These are phyloP conservation scores for Kuraishia borneana DNA, from an alignment of 805 yeast species.

Conservation along the genomic window DNA sequence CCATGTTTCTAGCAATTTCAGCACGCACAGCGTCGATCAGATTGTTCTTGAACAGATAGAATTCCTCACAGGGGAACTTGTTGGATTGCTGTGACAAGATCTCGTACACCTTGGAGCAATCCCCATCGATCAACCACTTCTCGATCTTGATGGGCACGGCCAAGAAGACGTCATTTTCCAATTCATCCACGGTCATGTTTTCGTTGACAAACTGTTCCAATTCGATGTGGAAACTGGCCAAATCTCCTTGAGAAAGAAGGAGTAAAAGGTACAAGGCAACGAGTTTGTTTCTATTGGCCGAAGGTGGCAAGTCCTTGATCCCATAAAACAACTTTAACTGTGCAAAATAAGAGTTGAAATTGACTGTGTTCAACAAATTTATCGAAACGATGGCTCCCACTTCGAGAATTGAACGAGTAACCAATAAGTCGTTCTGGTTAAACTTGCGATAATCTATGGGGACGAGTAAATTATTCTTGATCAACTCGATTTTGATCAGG, in stretches of 20 bases:
- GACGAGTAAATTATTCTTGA: constrained; percentile 65
- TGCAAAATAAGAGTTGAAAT: constrained; percentile 62
- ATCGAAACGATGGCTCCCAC: constrained; percentile 79
- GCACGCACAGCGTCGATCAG: constrained; percentile 69
- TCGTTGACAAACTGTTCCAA: constrained; percentile 58
- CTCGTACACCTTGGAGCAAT: constrained; percentile 85
- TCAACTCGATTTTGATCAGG: constrained; percentile 66
- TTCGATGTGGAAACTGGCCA: constrained; percentile 84
- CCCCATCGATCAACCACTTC: constrained; percentile 92
- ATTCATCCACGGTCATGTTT: constrained; percentile 26
- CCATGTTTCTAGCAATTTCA: constrained; percentile 80
- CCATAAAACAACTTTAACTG: constrained; percentile 74
- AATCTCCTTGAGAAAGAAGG: constrained; percentile 70
- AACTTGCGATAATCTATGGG: constrained; percentile 36
- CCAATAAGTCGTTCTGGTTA: constrained; percentile 54
- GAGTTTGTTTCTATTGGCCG: constrained; percentile 61
- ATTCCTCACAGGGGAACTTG: constrained; percentile 62
- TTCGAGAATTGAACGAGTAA: constrained; percentile 76
- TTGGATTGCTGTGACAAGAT: constrained; percentile 41
- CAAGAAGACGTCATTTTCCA: constrained; percentile 61
- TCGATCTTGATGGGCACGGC: constrained; percentile 84
- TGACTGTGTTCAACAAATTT: constrained; percentile 44
- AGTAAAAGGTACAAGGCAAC: constrained; percentile 67
- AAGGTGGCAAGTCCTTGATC: constrained; percentile 18
- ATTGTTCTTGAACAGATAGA: constrained; percentile 63